phyloP scores from a whole-genome alignment of 2,329 filamentous ascomycete species.

The Botrytis deweyae region DNA sequence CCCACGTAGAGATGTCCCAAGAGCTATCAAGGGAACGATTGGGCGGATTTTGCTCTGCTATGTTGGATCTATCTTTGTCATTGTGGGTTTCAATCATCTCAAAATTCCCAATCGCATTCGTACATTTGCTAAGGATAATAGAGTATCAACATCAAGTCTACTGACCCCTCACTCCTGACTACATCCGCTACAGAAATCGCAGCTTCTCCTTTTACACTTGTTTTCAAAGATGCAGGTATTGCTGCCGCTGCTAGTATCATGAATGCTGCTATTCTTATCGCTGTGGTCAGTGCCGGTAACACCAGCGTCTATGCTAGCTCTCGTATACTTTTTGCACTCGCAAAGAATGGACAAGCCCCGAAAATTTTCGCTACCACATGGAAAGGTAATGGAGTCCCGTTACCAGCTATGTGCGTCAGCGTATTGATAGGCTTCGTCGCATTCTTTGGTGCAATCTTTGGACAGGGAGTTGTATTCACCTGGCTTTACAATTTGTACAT shows the following conservation, averaged over 20 bases:
- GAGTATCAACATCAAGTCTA: conserved; percentile 69
- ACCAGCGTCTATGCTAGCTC: conserved; percentile 72
- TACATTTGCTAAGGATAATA: background rate
- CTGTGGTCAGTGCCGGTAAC: conserved; percentile 72
- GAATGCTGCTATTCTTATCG: conserved; percentile 74
- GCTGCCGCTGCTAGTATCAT: conserved; percentile 71
- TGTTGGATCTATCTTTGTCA: conserved; percentile 73
- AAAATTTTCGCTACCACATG: conserved; percentile 63
- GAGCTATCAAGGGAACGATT: conserved; percentile 77
- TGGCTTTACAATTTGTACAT: conserved; percentile 63
- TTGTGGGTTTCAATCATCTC: conserved; percentile 36
- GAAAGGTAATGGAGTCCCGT: conserved; percentile 59
- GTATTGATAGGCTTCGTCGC: conserved; percentile 68
- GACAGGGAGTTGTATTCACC: conserved; percentile 61
- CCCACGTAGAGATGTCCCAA: conserved; percentile 46
- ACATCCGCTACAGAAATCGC: conserved; percentile 69
- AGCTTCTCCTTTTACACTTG: conserved; percentile 71
- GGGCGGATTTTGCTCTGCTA: conserved; percentile 87
- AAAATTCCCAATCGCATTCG: background rate
- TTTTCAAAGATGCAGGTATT: conserved; percentile 54
- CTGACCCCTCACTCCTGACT: conserved; percentile 62
- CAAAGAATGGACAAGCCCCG: conserved; percentile 69
- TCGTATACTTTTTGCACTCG: conserved; percentile 73
- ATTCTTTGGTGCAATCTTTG: conserved; percentile 70
- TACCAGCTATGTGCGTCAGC: conserved; percentile 62